A percentile compares a stretch with the other conserved stretches of the same genome.
Evolutionary conservation across 331 rosid genomes (phyloP).

Genomic region (Quercus phellos): DNA sequence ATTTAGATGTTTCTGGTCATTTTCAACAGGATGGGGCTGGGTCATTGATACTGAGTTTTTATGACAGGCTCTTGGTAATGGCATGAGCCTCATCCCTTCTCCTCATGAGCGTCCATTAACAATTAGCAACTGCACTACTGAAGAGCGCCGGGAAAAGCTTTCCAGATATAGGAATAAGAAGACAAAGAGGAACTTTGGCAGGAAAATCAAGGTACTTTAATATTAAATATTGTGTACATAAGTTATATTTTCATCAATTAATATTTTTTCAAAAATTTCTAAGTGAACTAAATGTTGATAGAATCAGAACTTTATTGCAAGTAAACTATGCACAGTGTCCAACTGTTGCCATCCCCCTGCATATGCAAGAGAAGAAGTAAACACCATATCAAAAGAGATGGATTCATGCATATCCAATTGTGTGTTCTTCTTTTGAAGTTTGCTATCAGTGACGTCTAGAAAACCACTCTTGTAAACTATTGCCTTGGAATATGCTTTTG

Average conservation of each 20-base stretch:
- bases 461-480: not conserved
- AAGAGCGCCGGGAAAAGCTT: slow-evolving; percentile 86
- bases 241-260: not conserved
- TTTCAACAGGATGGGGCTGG: slow-evolving; percentile 32
- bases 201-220: slow-evolving; percentile 85
- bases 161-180: slow-evolving; percentile 89
- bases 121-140: slow-evolving; percentile 56
- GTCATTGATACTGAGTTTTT: slow-evolving; percentile 49
- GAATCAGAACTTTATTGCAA: not conserved
- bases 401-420: too few relatives aligned
- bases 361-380: too few relatives aligned
- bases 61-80: slow-evolving; percentile 75
- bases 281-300: not conserved
- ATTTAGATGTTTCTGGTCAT: slow-evolving; percentile 41
- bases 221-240: not conserved
- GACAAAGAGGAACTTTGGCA: slow-evolving; percentile 85
- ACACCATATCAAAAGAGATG: too few relatives aligned
- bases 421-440: too few relatives aligned
- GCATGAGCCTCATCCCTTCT: slow-evolving; percentile 55
- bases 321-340: too few relatives aligned
- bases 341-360: too few relatives aligned
- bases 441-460: not conserved
- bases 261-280: not conserved
- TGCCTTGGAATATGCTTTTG: not conserved
- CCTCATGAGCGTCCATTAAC: slow-evolving; percentile 53